phyloP scores from a whole-genome alignment of 768 basidiomycete species.

The Pleurotus tuoliensis region DNA sequence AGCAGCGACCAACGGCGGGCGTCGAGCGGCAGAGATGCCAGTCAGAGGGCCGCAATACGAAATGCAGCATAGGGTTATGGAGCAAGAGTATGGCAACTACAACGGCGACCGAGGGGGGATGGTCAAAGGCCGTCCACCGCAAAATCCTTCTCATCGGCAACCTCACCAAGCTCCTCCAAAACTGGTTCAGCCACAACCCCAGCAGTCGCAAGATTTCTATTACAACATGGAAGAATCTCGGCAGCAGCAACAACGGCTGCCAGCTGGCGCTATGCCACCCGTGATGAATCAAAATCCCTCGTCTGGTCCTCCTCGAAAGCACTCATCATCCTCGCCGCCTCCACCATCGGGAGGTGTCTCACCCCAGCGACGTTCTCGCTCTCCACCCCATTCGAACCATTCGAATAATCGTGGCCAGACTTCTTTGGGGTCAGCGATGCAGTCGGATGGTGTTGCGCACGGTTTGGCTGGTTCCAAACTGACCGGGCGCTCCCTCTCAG shows the following conservation, averaged over 20 bases:
- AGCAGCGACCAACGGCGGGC: constrained; percentile 41
- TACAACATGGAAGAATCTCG: constrained; percentile 31
- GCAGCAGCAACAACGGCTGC: constrained; percentile 36
- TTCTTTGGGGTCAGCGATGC: constrained; percentile 28
- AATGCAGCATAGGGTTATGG: constrained; percentile 90
- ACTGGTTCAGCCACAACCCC: constrained; percentile 24
- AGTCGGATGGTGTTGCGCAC: constrained; percentile 18
- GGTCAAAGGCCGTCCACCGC: constrained; percentile 24
- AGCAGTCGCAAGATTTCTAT: constrained; percentile 28
- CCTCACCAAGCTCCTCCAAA: constrained; percentile 24
- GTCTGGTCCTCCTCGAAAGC: constrained; percentile 13
- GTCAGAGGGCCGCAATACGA: constrained; percentile 90
- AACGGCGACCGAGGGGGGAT: constrained; percentile 19
- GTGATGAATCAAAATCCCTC: constrained; percentile 21
- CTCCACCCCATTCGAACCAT: constrained; percentile 14
- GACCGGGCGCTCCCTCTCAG: constrained; percentile 70
- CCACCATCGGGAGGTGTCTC: constrained; percentile 11
- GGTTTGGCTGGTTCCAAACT: constrained; percentile 28
- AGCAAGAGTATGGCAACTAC: constrained; percentile 69
- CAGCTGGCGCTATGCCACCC: constrained; percentile 65
- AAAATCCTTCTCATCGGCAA: constrained; percentile 13
- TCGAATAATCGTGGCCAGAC: constrained; percentile 21
- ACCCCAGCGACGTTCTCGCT: background rate
- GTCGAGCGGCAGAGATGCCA: constrained; percentile 79
- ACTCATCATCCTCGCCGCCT: constrained; percentile 31